These are phyloP conservation scores for Colletotrichum sidae DNA, from an alignment of 2,329 filamentous ascomycete genomes.

Conservation along the genomic window DNA sequence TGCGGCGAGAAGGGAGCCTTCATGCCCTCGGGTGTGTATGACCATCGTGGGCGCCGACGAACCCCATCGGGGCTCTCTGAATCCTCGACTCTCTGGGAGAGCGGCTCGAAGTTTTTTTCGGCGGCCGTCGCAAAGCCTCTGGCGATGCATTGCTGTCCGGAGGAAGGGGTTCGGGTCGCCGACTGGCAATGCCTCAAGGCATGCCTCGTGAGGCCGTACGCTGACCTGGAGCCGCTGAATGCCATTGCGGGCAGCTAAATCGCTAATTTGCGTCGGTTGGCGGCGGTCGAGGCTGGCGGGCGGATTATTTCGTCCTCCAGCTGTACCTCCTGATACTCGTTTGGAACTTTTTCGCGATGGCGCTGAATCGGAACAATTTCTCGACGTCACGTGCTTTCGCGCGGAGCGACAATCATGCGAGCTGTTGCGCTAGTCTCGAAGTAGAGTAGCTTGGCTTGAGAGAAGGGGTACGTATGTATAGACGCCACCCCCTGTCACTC, in stretches of 20 bases:
- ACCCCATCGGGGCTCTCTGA: conserved; percentile 26
- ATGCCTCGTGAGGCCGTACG: conserved; percentile 35
- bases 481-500: not conserved
- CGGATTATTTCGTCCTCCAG: conserved; percentile 19
- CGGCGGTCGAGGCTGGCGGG: not conserved
- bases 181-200: conserved; percentile 36
- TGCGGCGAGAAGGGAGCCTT: conserved; percentile 76
- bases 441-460: not conserved
- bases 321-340: conserved; percentile 28
- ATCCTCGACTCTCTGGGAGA: conserved; percentile 28
- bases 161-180: conserved; percentile 22
- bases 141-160: conserved; percentile 26
- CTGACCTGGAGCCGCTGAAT: conserved; percentile 31
- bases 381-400: conserved; percentile 33
- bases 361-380: conserved; percentile 34
- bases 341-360: conserved; percentile 37
- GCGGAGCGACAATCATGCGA: conserved; percentile 32
- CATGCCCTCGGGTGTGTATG: conserved; percentile 75
- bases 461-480: too few relatives aligned
- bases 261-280: not conserved
- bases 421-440: not conserved
- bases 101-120: conserved; percentile 29
- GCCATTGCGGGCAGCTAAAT: conserved; percentile 33
- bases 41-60: conserved; percentile 69
- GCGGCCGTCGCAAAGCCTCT: conserved; percentile 31